These are phyloP conservation scores for Metarhizium sp. DNA, from an alignment of 2,329 filamentous ascomycete species.

Conservation along the genomic window DNA sequence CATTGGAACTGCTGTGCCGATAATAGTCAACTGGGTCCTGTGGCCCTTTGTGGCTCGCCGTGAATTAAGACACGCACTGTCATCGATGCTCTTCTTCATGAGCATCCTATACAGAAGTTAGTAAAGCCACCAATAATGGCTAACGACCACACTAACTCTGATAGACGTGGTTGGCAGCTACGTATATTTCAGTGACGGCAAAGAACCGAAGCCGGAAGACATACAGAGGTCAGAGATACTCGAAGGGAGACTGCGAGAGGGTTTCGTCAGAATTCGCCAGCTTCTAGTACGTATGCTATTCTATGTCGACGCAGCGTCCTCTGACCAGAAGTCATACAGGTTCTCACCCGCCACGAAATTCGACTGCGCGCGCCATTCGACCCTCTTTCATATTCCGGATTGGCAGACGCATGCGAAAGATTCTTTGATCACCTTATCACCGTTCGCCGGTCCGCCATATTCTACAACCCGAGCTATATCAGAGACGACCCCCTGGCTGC, in stretches of 20 bases:
- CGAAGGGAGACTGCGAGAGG: constrained; percentile 49
- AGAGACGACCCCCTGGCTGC: constrained; percentile 39
- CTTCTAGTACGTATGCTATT: constrained; percentile 30
- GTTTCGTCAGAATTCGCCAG: constrained; percentile 48
- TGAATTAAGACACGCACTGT: constrained; percentile 45
- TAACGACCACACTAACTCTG: background rate
- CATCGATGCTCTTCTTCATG: constrained; percentile 47
- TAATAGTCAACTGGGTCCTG: constrained; percentile 48
- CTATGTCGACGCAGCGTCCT: background rate
- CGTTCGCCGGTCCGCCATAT: constrained; percentile 47
- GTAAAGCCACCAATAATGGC: constrained; percentile 4
- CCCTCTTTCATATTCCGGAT: constrained; percentile 43
- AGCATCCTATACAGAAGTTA: constrained; percentile 46
- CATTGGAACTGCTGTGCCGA: constrained; percentile 41
- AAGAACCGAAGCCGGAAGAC: constrained; percentile 40
- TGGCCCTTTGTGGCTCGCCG: constrained; percentile 54
- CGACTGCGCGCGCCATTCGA: constrained; percentile 49
- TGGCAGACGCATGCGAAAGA: constrained; percentile 45
- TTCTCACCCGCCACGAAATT: constrained; percentile 48
- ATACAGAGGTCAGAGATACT: constrained; percentile 46
- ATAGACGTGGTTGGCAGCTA: constrained; percentile 43
- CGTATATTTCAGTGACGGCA: constrained; percentile 47
- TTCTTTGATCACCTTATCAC: constrained; percentile 52
- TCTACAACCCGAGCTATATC: constrained; percentile 45
- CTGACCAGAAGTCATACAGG: constrained; percentile 13